Evolutionary conservation across 2,329 filamentous ascomycete species (phyloP).

Genomic region (Monascus ruber): DNA sequence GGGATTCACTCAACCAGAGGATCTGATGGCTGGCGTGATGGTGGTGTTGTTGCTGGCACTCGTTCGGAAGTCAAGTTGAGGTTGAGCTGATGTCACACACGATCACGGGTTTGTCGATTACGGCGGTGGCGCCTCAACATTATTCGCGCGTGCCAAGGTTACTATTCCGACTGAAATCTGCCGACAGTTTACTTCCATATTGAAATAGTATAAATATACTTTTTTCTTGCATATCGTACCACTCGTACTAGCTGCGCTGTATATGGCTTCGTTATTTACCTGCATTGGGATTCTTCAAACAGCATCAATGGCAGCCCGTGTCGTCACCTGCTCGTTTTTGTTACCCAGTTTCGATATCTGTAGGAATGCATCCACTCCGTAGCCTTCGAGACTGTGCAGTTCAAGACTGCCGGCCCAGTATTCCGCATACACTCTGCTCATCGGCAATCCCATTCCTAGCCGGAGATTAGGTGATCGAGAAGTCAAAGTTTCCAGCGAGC

Average conservation of each 20-base stretch:
- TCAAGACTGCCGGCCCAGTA: constrained; percentile 95
- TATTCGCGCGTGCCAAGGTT: too few species aligned
- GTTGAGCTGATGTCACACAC: too few species aligned
- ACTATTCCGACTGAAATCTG: too few species aligned
- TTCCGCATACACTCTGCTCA: constrained; percentile 90
- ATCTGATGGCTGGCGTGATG: too few species aligned
- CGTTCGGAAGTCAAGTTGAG: too few species aligned
- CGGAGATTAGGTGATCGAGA: constrained; percentile 75
- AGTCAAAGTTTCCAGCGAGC: constrained; percentile 68
- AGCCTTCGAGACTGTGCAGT: constrained; percentile 85
- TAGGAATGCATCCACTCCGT: constrained; percentile 89
- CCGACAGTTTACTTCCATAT: background rate
- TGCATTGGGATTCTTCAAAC: constrained; percentile 36
- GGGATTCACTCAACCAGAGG: too few species aligned
- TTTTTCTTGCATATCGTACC: background rate
- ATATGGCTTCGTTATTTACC: too few species aligned
- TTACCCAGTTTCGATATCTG: constrained; percentile 95
- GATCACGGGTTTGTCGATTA: too few species aligned
- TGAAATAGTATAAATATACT: background rate
- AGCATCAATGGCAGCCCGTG: constrained; percentile 64
- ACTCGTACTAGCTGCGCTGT: background rate
- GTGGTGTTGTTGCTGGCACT: too few species aligned
- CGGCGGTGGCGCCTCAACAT: too few species aligned
- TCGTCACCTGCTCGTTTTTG: constrained; percentile 89
- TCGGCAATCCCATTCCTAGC: constrained; percentile 83